A percentile compares a stretch with the other conserved stretches of the same genome.
phyloP scores from a whole-genome alignment of 2,329 filamentous ascomycete species.

The Chaetomiaceae sp. region DNA sequence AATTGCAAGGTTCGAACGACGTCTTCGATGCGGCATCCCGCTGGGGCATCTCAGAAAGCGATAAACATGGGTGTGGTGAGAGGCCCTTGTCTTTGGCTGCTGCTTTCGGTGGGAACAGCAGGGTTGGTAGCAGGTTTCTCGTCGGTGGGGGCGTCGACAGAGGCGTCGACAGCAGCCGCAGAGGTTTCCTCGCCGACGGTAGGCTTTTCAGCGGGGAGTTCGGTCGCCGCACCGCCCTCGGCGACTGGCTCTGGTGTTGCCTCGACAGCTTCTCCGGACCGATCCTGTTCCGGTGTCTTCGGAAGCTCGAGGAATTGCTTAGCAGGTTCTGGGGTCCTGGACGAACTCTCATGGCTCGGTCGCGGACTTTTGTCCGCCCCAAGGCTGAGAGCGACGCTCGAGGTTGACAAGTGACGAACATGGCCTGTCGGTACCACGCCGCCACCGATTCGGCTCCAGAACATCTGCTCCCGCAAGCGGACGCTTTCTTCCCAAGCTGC shows the following conservation, averaged over 20 bases:
- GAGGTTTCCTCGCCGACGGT: too few species aligned
- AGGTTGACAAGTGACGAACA: conserved; percentile 20
- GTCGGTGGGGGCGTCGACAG: too few species aligned
- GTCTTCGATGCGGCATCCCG: too few species aligned
- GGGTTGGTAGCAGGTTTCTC: too few species aligned
- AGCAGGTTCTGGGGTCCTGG: not conserved
- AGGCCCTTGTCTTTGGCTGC: too few species aligned
- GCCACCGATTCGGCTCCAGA: conserved; percentile 89
- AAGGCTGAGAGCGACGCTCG: conserved; percentile 20
- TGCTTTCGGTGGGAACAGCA: too few species aligned
- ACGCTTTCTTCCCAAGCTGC: conserved; percentile 94
- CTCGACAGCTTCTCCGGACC: not conserved
- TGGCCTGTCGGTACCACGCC: conserved; percentile 69
- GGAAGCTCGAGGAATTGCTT: conserved; percentile 10
- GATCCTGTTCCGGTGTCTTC: conserved; percentile 2
- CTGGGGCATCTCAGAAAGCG: too few species aligned
- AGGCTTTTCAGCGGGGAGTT: not conserved
- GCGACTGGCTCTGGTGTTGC: not conserved
- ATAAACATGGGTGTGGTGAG: too few species aligned
- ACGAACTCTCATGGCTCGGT: conserved; percentile 21
- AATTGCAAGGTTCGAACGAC: too few species aligned
- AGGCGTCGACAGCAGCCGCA: too few species aligned
- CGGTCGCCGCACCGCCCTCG: too few species aligned
- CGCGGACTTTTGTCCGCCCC: conserved; percentile 24
- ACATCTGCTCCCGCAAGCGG: conserved; percentile 86